phyloP scores from a whole-genome alignment of 1,284 basidiomycete genomes.

The Psilocybe mexicana region DNA sequence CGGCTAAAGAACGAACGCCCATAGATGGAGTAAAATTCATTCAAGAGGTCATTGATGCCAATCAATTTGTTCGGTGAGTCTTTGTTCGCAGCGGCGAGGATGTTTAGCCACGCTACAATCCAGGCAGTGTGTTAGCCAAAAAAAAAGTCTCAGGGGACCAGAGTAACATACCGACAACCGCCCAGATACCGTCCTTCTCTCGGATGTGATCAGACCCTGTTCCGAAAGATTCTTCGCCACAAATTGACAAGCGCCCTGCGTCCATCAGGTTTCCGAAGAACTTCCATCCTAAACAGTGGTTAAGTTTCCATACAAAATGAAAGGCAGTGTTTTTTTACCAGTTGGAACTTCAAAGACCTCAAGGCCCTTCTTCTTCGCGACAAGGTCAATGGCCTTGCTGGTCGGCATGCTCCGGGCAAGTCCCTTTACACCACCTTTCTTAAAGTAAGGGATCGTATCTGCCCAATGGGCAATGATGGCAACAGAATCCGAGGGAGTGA shows the following conservation, averaged over 20 bases:
- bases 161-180: conserved; percentile 73
- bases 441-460: conserved; percentile 95
- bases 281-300: conserved; percentile 79
- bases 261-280: conserved; percentile 99
- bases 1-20: conserved; percentile 98
- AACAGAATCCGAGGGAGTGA: conserved; percentile 96
- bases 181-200: conserved; percentile 99
- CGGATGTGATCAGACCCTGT: conserved; percentile 99
- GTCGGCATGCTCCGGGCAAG: conserved; percentile 98
- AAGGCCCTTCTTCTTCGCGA: conserved; percentile 92
- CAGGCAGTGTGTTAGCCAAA: background rate
- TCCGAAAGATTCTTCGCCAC: conserved; percentile 98
- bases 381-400: conserved; percentile 94
- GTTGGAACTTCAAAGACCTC: conserved; percentile 98
- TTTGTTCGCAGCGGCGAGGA: conserved; percentile 91
- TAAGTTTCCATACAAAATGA: background rate
- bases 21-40: conserved; percentile 88
- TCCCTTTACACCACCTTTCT: conserved; percentile 88
- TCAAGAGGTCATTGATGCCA: conserved; percentile 88
- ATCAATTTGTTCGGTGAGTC: conserved; percentile 73
- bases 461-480: conserved; percentile 99
- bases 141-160: background rate
- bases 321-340: conserved; percentile 48
- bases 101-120: conserved; percentile 89
- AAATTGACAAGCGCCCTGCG: conserved; percentile 94